Evolutionary conservation across 2,329 filamentous ascomycete species (phyloP), one percentile per base, ranked within the genome.

Genomic region (Coniochaeta hoffmannii): DNA sequence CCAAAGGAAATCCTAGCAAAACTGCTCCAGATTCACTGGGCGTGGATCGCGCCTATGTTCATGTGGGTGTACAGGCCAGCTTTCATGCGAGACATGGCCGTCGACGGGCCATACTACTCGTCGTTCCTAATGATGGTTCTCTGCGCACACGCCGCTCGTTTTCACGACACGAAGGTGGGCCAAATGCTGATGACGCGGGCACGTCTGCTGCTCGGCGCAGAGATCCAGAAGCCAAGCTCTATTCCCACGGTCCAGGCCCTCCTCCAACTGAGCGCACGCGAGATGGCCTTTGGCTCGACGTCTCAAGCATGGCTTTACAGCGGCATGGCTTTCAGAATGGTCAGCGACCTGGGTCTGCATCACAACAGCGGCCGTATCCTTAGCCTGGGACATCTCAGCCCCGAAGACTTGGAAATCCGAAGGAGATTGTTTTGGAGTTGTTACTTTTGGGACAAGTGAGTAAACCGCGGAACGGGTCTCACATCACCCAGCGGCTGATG

Each of bases 261-360:
- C 12, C 58, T 67, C 9, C 64, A 65, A 55, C 56, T 66, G n/a
- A 66, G 64, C 54, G 65, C 64, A 8, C 61, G 63, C 19, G 64
- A 66, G 15, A 57, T 65, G 14, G 64, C 62, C 10, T 58, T 62
- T n/a, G 65, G 65, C 7, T 62, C 62, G 31, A 65, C 64, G 17
- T 66, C 64, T 11, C 64, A 65, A 55, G 64, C 64, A 2, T 67
- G 65, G 65, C 57, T 67, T 52, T 67, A 66, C 56, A 66, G 64
- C 53, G 65, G 64, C 28, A 67, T 67, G 57, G 65, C 65, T 26
- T 67, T 66, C 56, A 56, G 65, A 4, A 67, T 67, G 63, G 63
- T 59, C 38, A 59, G 57, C 32, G 64, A 67, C 49, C 58, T 66
- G 19, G 64, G 61, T 17, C 59, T 64, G 36, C 62, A 62, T 44